phyloP scores from a whole-genome alignment of 805 yeast species.

The Yarrowia deformans region DNA sequence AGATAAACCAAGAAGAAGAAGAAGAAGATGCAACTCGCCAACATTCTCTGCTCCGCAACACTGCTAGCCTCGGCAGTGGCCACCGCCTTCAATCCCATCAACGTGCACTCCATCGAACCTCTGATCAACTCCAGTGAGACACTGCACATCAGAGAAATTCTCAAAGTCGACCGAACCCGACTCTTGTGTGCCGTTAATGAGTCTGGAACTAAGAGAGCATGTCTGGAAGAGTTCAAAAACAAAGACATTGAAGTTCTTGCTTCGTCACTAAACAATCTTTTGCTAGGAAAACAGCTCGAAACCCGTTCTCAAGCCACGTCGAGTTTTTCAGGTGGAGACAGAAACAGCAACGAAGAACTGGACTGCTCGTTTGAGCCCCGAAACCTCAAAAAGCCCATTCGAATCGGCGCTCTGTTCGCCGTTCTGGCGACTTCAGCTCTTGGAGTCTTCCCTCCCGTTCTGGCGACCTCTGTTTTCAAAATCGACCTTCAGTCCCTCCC shows the following conservation, averaged over 20 bases:
- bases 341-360: conserved; percentile 1
- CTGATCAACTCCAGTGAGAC: conserved; percentile 24
- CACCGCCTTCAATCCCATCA: conserved; percentile 8
- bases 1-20: too few relatives aligned
- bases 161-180: conserved; percentile 14
- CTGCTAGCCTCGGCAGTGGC: not conserved
- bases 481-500: conserved; percentile 37
- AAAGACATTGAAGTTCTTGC: conserved; percentile 9
- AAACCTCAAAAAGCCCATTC: conserved; percentile 48
- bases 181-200: conserved; percentile 27
- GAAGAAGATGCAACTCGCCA: not conserved
- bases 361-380: conserved; percentile 41
- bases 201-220: conserved; percentile 3
- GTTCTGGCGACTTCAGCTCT: conserved; percentile 51
- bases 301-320: conserved; percentile 18
- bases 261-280: conserved; percentile 8
- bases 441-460: conserved; percentile 51
- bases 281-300: conserved; percentile 29
- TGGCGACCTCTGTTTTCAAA: conserved; percentile 45
- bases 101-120: conserved; percentile 30
- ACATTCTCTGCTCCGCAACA: not conserved
- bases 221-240: not conserved
- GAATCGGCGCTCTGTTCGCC: conserved; percentile 52
- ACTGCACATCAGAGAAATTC: conserved; percentile 14
- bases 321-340: not conserved